phyloP scores from a whole-genome alignment of 495 filamentous ascomycete genomes.

The Viridothelium virens region DNA sequence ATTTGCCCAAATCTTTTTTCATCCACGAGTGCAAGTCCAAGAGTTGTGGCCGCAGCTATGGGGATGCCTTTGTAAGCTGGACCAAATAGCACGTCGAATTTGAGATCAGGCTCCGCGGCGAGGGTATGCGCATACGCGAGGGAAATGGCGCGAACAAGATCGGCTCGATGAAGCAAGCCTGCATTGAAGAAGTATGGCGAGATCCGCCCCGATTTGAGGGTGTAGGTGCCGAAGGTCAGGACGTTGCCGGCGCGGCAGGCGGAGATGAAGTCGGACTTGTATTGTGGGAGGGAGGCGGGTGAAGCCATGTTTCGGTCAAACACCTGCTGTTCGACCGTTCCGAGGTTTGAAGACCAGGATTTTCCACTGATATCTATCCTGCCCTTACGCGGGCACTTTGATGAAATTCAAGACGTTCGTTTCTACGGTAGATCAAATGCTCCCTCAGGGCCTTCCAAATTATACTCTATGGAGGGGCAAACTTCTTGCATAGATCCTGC shows the following conservation, averaged over 20 bases:
- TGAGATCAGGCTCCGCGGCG: slow-evolving; percentile 35
- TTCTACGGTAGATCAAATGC: too few species aligned
- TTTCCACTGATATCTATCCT: too few species aligned
- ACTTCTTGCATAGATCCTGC: too few species aligned
- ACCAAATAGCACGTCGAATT: slow-evolving; percentile 68
- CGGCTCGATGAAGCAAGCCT: slow-evolving; percentile 69
- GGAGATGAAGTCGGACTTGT: slow-evolving; percentile 62
- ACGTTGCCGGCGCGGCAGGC: slow-evolving; percentile 64
- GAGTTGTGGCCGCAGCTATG: slow-evolving; percentile 63
- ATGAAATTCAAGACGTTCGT: too few species aligned
- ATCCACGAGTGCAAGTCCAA: slow-evolving; percentile 60
- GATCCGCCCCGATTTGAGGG: slow-evolving; percentile 81
- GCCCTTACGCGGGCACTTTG: too few species aligned
- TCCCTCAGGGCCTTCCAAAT: too few species aligned
- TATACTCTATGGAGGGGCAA: too few species aligned
- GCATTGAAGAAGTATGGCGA: slow-evolving; percentile 99
- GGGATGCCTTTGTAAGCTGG: slow-evolving; percentile 97
- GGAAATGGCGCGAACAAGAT: slow-evolving; percentile 63
- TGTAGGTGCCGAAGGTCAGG: slow-evolving; percentile 82
- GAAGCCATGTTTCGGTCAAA: neutral
- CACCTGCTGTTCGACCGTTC: too few species aligned
- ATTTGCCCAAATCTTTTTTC: slow-evolving; percentile 45
- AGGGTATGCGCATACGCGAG: slow-evolving; percentile 75
- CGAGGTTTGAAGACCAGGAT: too few species aligned
- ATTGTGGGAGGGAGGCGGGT: slow-evolving; percentile 20